phyloP scores from a whole-genome alignment of 352 stramenopile genomes.

The Phytophthora foliorum region DNA sequence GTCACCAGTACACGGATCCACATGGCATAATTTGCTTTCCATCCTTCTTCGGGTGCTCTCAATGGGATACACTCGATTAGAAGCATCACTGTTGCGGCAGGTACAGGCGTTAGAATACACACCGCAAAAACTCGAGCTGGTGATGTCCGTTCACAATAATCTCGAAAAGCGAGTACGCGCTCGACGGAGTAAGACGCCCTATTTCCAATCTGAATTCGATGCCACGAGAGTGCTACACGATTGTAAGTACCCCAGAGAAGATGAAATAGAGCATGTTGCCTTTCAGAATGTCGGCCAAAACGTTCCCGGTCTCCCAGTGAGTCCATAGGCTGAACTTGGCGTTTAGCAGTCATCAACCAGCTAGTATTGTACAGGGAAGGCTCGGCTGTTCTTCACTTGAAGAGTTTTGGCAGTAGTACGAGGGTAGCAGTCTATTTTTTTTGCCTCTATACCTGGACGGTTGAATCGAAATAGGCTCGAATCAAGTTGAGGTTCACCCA shows the following conservation, averaged over 20 bases:
- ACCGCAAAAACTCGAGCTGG: slow-evolving; percentile 9
- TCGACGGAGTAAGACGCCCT: slow-evolving; percentile 22
- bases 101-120: slow-evolving; percentile 23
- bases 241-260: background rate
- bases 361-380: background rate
- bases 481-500: background rate
- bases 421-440: background rate
- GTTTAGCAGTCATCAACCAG: background rate
- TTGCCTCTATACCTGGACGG: background rate
- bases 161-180: slow-evolving; percentile 23
- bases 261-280: background rate
- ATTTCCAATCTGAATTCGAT: slow-evolving; percentile 30
- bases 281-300: background rate
- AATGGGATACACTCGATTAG: slow-evolving; percentile 31
- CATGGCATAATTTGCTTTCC: slow-evolving; percentile 21
- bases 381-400: too few relatives aligned
- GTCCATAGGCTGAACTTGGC: background rate
- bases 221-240: background rate
- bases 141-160: slow-evolving; percentile 23
- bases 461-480: background rate
- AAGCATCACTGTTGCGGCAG: slow-evolving; percentile 13
- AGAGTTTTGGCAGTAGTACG: too few relatives aligned
- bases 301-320: background rate
- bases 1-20: slow-evolving; percentile 27
- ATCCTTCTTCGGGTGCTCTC: slow-evolving; percentile 15